phyloP scores from a whole-genome alignment of 1,284 basidiomycete species.

The Ustilago sp. region DNA sequence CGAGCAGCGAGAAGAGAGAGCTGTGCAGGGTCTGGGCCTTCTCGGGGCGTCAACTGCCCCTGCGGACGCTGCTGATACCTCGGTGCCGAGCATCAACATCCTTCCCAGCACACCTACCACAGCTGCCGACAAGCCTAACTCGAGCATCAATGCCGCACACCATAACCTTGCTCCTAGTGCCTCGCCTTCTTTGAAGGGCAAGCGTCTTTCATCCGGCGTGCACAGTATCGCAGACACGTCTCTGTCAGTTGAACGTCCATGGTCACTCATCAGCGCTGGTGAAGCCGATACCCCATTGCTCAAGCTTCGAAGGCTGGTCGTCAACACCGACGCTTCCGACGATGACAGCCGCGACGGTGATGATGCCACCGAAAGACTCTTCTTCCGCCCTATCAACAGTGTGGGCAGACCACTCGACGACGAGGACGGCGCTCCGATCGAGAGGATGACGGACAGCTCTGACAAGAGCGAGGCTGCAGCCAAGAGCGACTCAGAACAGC shows the following conservation, averaged over 20 bases:
- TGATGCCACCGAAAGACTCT: conserved; percentile 26
- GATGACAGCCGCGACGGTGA: conserved; percentile 25
- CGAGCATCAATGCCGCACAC: not conserved
- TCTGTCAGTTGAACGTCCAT: conserved; percentile 38
- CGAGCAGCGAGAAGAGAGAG: not conserved
- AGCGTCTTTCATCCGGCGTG: conserved; percentile 16
- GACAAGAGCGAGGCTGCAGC: not conserved
- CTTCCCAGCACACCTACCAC: conserved; percentile 26
- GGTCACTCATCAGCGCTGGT: conserved; percentile 48
- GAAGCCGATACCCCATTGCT: conserved; percentile 50
- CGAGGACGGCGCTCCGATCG: too few species aligned
- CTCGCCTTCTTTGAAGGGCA: conserved; percentile 3
- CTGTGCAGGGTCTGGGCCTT: conserved; percentile 18
- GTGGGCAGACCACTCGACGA: not conserved
- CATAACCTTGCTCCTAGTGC: conserved; percentile 14
- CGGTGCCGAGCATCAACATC: conserved; percentile 27
- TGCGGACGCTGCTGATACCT: not conserved
- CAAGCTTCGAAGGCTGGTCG: conserved; percentile 45
- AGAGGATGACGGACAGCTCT: not conserved
- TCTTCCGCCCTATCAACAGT: conserved; percentile 35
- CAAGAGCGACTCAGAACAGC: conserved; percentile 15
- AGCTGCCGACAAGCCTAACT: not conserved
- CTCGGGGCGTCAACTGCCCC: conserved; percentile 4
- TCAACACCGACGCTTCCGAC: conserved; percentile 40
- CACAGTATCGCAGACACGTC: conserved; percentile 35